Evolutionary conservation across 176 grass and related monocot species (phyloP), one percentile per base, ranked within the genome.

Genomic region (Ananas comosus): DNA sequence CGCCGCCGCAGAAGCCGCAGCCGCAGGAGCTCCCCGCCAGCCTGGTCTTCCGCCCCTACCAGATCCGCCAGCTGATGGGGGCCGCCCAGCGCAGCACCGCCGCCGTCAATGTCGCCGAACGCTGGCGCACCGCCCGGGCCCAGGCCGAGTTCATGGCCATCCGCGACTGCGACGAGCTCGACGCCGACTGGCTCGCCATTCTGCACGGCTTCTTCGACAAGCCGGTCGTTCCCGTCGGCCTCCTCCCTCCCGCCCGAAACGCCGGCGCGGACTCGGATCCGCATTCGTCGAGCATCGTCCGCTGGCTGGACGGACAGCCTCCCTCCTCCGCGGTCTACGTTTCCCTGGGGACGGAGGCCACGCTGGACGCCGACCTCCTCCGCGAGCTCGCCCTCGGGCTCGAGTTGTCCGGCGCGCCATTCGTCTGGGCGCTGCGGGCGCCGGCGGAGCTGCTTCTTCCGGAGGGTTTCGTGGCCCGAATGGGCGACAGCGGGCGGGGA

Each of bases 381-480:
- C 64, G 22, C 0, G 82, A 85, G 70, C 72, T 89, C 0, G 82
- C 72, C 3, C 17, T 66, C 0, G 87, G 87, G 2, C 72, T 85
- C 13, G 87, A 82, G 21, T 65, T 49, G 17, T 51, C 79, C 10
- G 63, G 21, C 12, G 67, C 13, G 23, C 75, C 75, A 0, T 85
- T 89, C 56, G 71, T 89, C 3, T 89, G 86, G 86, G 86, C 64
- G 28, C 66, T 85, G 1, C 47, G 82, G 18, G 52, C 8, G 0
- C 82, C 74, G 9, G 14, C 1, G 7, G 64, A 13, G 0, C 58
- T 72, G 50, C 13, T 81, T 0, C 54, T 84, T 19, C 81, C 81
- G 1, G 47, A 53, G 0, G 81, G 78, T 1, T 84, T 89, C 72
- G 51, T 67, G 22, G 22, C 51, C 3, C 70, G 82, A 11, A 57